Conservation (phyloP, 1,284 basidiomycete species). For the Ceratobasidium sp. region DNA sequence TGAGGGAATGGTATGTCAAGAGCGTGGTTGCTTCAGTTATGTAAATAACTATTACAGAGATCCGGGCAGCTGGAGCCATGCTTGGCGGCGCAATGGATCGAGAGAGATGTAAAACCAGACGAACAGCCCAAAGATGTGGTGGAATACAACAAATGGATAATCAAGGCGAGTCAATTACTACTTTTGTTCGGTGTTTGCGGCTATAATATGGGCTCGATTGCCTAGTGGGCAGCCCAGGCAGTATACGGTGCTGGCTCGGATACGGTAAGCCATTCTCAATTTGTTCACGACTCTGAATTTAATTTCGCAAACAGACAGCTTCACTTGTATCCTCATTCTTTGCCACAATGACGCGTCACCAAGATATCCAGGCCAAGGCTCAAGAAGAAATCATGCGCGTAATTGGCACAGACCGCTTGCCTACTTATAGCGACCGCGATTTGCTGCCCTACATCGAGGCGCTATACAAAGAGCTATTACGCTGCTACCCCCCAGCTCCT, state of each 20-base stretch:
- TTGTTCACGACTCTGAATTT: too few species aligned
- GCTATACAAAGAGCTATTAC: slow-evolving; percentile 34
- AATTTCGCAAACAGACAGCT: slow-evolving; percentile 4
- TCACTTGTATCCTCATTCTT: slow-evolving; percentile 31
- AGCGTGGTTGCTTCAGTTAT: neutral
- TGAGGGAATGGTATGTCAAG: slow-evolving; percentile 2
- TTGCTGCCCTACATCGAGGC: slow-evolving; percentile 34
- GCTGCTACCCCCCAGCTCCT: slow-evolving; percentile 29
- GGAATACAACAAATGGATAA: slow-evolving; percentile 1
- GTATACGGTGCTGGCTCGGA: slow-evolving; percentile 13
- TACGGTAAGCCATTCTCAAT: slow-evolving; percentile 12
- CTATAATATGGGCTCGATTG: neutral
- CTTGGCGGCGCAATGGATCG: slow-evolving; percentile 6
- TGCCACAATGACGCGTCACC: slow-evolving; percentile 35
- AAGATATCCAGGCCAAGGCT: slow-evolving; percentile 27
- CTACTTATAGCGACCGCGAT: slow-evolving; percentile 20
- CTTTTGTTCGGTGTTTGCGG: neutral
- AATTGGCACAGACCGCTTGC: slow-evolving; percentile 33
- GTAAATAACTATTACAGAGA: neutral
- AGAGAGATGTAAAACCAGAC: neutral
- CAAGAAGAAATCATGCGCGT: slow-evolving; percentile 34
- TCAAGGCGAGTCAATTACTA: neutral
- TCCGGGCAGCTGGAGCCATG: neutral
- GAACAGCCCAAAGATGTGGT: slow-evolving; percentile 3
- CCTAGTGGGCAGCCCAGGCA: slow-evolving; percentile 14